These are phyloP conservation scores for Intubia oerlemansii DNA, from an alignment of 2,329 filamentous ascomycete species.

Conservation along the genomic window DNA sequence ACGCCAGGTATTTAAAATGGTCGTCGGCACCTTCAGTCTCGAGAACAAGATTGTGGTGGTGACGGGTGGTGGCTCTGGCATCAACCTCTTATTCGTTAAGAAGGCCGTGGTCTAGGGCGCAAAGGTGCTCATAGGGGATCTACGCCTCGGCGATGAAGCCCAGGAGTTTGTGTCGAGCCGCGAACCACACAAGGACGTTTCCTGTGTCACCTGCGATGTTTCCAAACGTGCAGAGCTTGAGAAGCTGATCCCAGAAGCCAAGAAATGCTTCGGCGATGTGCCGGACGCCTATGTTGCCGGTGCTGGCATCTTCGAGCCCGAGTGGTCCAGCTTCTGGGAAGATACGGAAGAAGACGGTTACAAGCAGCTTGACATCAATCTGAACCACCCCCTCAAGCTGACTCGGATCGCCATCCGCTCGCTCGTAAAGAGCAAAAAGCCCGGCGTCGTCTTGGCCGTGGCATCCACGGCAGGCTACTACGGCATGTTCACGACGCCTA, in stretches of 20 bases:
- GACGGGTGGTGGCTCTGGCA: conserved; percentile 3
- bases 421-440: no score
- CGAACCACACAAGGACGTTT: no score
- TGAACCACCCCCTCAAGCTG: conserved; percentile 18
- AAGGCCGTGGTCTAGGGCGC: conserved; percentile 2
- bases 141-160: no score
- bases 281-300: conserved; percentile 17
- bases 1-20: no score
- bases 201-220: no score
- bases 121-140: neutral
- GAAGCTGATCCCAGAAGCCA: no score
- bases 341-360: conserved; percentile 15
- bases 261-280: conserved; percentile 9
- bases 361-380: conserved; percentile 13
- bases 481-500: conserved; percentile 11
- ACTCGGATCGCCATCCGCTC: no score
- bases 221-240: no score
- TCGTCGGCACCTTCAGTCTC: no score
- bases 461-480: conserved; percentile 13
- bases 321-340: conserved; percentile 15
- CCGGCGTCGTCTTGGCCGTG: conserved; percentile 14
- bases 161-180: no score
- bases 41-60: conserved; percentile 3
- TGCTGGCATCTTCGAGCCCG: conserved; percentile 18
- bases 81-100: conserved; percentile 3